Evolutionary conservation across 164 flowering plant genomes (phyloP).

Genomic region (Nymphaea colorata): DNA sequence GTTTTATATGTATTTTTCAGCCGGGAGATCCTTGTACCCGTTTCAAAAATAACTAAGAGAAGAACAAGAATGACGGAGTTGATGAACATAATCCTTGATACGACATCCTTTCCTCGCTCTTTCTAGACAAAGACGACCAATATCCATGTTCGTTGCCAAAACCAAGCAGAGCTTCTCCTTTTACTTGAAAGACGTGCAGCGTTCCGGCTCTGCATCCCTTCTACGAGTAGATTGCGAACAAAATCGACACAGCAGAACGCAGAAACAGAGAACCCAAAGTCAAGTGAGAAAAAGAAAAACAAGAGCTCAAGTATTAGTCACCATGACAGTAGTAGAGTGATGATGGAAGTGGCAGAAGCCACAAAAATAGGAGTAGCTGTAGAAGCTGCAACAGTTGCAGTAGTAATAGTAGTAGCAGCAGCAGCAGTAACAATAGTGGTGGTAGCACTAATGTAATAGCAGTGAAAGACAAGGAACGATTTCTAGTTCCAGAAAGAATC

Average conservation of each 20-base stretch:
- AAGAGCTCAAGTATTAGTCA: neutral
- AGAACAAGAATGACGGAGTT: no score
- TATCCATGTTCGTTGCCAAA: no score
- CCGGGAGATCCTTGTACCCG: no score
- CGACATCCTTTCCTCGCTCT: no score
- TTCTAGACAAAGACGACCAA: no score
- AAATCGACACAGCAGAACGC: neutral
- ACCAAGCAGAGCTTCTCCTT: no score
- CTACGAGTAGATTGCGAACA: neutral
- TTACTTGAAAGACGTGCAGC: no score
- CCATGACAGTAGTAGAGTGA: neutral
- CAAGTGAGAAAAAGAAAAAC: neutral
- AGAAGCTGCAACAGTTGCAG: neutral
- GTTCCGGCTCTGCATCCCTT: neutral
- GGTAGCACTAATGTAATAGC: neutral
- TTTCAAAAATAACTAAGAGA: no score
- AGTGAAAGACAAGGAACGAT: neutral
- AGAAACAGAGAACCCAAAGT: neutral
- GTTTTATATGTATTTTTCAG: no score
- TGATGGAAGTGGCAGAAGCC: neutral
- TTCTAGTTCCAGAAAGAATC: no score
- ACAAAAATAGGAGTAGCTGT: neutral
- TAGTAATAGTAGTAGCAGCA: neutral
- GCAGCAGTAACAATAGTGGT: neutral
- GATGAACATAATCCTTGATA: no score